Conservation (phyloP, 2,329 filamentous ascomycete species). For the Botryotinia narcissicola region DNA sequence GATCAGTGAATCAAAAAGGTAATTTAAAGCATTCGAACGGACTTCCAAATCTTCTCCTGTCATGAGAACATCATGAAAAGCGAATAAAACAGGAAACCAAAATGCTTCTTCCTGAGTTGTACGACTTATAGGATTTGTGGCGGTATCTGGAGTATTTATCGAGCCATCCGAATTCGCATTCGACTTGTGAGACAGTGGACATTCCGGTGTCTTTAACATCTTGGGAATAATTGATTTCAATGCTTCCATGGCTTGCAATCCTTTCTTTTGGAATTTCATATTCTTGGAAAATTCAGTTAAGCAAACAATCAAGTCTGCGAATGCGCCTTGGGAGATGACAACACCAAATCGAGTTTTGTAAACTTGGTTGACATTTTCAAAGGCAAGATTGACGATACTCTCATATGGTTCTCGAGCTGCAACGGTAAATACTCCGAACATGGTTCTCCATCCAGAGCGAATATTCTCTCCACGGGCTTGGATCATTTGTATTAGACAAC, state of each 20-base stretch:
- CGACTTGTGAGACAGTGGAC: constrained; percentile 72
- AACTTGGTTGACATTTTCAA: constrained; percentile 92
- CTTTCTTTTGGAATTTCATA: constrained; percentile 97
- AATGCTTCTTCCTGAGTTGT: constrained; percentile 95
- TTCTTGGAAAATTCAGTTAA: constrained; percentile 99
- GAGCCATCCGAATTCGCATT: constrained; percentile 41
- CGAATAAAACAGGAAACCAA: constrained; percentile 97
- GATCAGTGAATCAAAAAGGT: constrained; percentile 92
- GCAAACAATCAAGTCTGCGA: constrained; percentile 93
- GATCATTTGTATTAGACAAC: constrained; percentile 98
- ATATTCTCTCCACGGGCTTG: constrained; percentile 96
- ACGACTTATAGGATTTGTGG: constrained; percentile 61
- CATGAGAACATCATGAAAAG: constrained; percentile 99
- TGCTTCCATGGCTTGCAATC: constrained; percentile 89
- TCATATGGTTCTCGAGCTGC: constrained; percentile 92
- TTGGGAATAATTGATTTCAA: constrained; percentile 90
- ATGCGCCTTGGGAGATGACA: constrained; percentile 93
- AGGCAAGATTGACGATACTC: constrained; percentile 92
- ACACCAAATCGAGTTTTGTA: constrained; percentile 95
- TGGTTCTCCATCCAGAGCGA: constrained; percentile 95
- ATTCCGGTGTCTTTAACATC: constrained; percentile 95
- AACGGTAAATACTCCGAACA: constrained; percentile 98
- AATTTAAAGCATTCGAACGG: constrained; percentile 83
- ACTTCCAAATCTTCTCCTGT: constrained; percentile 98
- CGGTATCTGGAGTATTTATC: constrained; percentile 40